phyloP scores from a whole-genome alignment of 2,329 filamentous ascomycete genomes.

The Tolypocladium inflatum region DNA sequence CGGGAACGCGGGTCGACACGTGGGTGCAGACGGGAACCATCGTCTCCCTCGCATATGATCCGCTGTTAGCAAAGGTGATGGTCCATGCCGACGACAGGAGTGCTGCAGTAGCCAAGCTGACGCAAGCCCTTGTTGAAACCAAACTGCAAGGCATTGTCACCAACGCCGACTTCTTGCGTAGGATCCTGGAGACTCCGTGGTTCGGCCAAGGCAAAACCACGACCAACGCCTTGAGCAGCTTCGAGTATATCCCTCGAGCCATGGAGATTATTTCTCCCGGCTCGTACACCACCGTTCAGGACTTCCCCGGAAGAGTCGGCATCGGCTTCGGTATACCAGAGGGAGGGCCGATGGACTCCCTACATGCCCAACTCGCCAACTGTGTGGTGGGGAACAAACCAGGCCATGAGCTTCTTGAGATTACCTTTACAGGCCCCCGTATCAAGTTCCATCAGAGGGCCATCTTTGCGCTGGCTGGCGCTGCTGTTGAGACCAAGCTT shows the following conservation, averaged over 20 bases:
- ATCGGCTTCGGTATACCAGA: conserved; percentile 50
- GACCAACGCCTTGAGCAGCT: conserved; percentile 43
- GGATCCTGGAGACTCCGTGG: conserved; percentile 33
- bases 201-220: conserved; percentile 43
- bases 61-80: conserved; percentile 50
- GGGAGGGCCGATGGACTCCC: conserved; percentile 50
- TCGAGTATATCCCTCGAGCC: conserved; percentile 37
- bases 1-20: conserved; percentile 47
- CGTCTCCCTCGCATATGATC: conserved; percentile 49
- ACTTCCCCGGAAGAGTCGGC: conserved; percentile 45
- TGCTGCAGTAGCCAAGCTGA: conserved; percentile 33
- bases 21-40: conserved; percentile 50
- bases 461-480: conserved; percentile 47
- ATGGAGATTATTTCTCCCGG: conserved; percentile 48
- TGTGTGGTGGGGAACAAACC: conserved; percentile 46
- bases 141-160: conserved; percentile 38
- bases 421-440: conserved; percentile 50
- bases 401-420: conserved; percentile 45
- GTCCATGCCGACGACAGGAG: conserved; percentile 29
- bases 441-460: conserved; percentile 44
- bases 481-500: conserved; percentile 39
- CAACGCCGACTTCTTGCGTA: conserved; percentile 45
- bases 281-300: conserved; percentile 48
- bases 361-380: conserved; percentile 50
- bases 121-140: conserved; percentile 29